Evolutionary conservation across 176 grass and related monocot species (phyloP), one percentile per base, ranked within the genome.

Genomic region (Tuctoria greenei): DNA sequence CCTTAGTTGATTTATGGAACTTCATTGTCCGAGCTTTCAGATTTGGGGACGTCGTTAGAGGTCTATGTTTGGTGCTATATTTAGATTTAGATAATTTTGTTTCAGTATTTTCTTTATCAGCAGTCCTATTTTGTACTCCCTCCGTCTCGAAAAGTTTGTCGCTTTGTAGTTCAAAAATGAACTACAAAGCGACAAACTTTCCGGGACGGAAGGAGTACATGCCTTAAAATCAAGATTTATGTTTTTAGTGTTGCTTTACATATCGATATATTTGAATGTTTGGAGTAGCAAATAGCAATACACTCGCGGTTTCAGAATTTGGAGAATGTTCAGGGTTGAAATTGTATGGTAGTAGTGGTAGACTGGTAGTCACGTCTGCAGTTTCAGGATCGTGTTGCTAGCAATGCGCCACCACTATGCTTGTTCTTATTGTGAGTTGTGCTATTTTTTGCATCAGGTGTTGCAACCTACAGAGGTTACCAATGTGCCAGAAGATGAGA

Each of bases 401-500:
- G 17, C 25, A 44, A 26, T 55, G 11, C 23, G 2, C 4, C 50
- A 24, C 3, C 41, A 42, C 51, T 43, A 43, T 66, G 14, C 43
- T 68, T 60, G 8, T 16, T 78, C 41, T 71, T 78, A 6, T 36
- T 75, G 11, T 74, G 7, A 63, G 62, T 45, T 15, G 10, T 75
- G 27, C 10, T 75, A 16, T 64, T 21, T 27, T 62, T 82, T 82
- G 78, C 62, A 71, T 66, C 76, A 94, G 95, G 91, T 77, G 65
- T 5, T 94, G 40, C 60, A 38, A 56, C 79, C 95, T 25, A 72
- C 62, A 50, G 91, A 94, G 72, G 81, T 98, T 71, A 76, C 88
- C 8, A 73, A 69, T 67, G 95, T 90, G 52, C 76, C 88, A 60
- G 75, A 68, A 74, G 91, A 98, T 79, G 91, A 92, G 76, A 91